Percentiles rank a stretch among this genome's conserved stretches.
Conservation (phyloP, 352 stramenopile genomes). For the Phytopythium vexans region DNA sequence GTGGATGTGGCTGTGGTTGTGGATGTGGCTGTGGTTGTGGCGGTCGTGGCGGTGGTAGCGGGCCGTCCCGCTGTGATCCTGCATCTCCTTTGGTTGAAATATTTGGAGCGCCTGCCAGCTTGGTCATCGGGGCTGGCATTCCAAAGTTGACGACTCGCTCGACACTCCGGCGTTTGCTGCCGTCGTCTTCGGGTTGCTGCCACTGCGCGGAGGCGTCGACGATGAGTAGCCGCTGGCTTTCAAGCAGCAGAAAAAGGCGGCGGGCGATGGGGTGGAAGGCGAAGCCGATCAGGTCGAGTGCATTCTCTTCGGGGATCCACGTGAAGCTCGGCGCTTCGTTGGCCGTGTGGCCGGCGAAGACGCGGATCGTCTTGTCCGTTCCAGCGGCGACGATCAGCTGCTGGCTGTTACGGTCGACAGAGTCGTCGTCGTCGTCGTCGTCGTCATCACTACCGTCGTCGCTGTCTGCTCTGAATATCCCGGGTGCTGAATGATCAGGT, state of each 20-base stretch:
- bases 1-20: no score
- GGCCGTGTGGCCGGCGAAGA: conserved; percentile 43
- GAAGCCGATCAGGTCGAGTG: conserved; percentile 56
- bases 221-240: conserved; percentile 50
- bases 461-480: background rate
- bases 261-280: conserved; percentile 44
- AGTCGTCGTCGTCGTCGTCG: background rate
- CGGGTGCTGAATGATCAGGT: background rate
- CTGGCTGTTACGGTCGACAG: conserved; percentile 2
- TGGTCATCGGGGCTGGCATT: background rate
- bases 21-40: no score
- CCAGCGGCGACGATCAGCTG: conserved; percentile 59
- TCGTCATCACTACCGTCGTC: conserved; percentile 4
- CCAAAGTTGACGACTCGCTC: conserved; percentile 37
- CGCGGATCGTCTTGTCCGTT: conserved; percentile 63
- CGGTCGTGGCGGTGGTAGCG: no score
- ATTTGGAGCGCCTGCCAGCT: background rate
- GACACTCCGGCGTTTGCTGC: conserved; percentile 9
- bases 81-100: no score
- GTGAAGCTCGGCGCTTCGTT: conserved; percentile 62
- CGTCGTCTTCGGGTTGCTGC: background rate
- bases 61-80: no score
- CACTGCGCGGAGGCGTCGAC: conserved; percentile 27
- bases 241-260: conserved; percentile 57
- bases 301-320: conserved; percentile 67